A percentile compares a stretch with the other conserved stretches of the same genome.
phyloP scores from a whole-genome alignment of 2,329 filamentous ascomycete species.

The Calonectria pseudoturangicola region DNA sequence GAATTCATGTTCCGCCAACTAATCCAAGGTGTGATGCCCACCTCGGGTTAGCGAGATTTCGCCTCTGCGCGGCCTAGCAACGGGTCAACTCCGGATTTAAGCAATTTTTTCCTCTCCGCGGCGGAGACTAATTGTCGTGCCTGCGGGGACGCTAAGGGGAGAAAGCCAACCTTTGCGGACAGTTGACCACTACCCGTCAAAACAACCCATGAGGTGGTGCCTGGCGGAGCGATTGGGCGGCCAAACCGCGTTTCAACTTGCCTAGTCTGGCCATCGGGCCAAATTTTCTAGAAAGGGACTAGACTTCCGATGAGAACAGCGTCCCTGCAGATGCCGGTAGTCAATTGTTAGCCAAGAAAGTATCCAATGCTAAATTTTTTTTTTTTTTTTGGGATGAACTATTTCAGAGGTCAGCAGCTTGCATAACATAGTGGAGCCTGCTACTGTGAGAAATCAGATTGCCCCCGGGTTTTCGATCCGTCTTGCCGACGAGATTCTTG shows the following conservation, averaged over 20 bases:
- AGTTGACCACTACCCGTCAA: conserved; percentile 12
- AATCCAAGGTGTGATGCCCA: conserved; percentile 19
- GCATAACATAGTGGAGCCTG: conserved; percentile 15
- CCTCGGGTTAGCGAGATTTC: conserved; percentile 21
- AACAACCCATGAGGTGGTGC: conserved; percentile 14
- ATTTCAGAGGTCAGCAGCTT: conserved; percentile 16
- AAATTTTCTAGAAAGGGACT: conserved; percentile 4
- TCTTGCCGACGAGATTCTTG: not conserved
- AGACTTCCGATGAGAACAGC: not conserved
- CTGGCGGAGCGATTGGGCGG: conserved; percentile 16
- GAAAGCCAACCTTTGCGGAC: conserved; percentile 17
- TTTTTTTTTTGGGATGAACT: not conserved
- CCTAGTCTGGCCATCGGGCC: not conserved
- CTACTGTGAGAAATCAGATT: conserved; percentile 9
- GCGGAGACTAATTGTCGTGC: not conserved
- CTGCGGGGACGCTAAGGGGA: conserved; percentile 7
- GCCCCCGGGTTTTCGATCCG: conserved; percentile 5
- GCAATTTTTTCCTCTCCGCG: conserved; percentile 8
- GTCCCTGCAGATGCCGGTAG: not conserved
- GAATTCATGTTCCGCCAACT: conserved; percentile 30
- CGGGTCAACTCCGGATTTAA: conserved; percentile 27
- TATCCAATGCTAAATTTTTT: conserved; percentile 1
- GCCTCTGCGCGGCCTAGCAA: conserved; percentile 9
- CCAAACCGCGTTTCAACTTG: conserved; percentile 1
- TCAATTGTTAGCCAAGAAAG: not conserved